Percentiles rank a stretch among this genome's conserved stretches.
Evolutionary conservation across 768 basidiomycete genomes (phyloP).

Genomic region (Hygrophoropsis aurantiaca): DNA sequence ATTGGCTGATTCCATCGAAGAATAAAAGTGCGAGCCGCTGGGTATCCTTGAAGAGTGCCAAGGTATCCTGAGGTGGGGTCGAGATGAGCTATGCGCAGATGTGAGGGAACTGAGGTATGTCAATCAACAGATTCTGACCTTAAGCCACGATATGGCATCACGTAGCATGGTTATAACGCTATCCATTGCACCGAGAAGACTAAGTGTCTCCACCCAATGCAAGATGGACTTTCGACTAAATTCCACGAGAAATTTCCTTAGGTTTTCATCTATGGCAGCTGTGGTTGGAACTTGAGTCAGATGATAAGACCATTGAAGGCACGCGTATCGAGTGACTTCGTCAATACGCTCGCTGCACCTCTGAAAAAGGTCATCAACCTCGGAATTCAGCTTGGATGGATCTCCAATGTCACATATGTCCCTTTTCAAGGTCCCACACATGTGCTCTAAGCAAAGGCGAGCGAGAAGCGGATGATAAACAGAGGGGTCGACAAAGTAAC

Average conservation of each 20-base stretch:
- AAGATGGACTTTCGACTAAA: constrained; percentile 15
- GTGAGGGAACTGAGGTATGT: background rate
- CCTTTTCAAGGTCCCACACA: constrained; percentile 10
- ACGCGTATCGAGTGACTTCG: constrained; percentile 14
- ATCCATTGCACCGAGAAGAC: constrained; percentile 18
- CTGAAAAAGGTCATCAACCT: constrained; percentile 12
- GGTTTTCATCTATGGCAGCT: constrained; percentile 3
- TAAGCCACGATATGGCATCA: constrained; percentile 12
- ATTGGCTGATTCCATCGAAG: constrained; percentile 18
- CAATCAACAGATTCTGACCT: constrained; percentile 7
- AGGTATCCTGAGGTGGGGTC: constrained; percentile 7
- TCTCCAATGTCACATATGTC: constrained; percentile 14
- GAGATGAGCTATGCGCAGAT: constrained; percentile 4
- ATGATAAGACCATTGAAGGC: constrained; percentile 17
- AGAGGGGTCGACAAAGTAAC: constrained; percentile 7
- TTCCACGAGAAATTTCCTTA: constrained; percentile 8
- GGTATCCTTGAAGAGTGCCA: constrained; percentile 13
- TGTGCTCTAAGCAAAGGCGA: constrained; percentile 13
- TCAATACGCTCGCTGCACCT: constrained; percentile 6
- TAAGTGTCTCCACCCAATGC: constrained; percentile 16
- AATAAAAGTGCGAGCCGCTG: constrained; percentile 16
- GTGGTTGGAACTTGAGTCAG: constrained; percentile 11
- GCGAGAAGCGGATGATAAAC: constrained; percentile 14
- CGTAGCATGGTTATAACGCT: constrained; percentile 13
- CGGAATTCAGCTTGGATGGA: constrained; percentile 12